Conservation (phyloP, 2,329 filamentous ascomycete species). For the Podosphaera aphanis region DNA sequence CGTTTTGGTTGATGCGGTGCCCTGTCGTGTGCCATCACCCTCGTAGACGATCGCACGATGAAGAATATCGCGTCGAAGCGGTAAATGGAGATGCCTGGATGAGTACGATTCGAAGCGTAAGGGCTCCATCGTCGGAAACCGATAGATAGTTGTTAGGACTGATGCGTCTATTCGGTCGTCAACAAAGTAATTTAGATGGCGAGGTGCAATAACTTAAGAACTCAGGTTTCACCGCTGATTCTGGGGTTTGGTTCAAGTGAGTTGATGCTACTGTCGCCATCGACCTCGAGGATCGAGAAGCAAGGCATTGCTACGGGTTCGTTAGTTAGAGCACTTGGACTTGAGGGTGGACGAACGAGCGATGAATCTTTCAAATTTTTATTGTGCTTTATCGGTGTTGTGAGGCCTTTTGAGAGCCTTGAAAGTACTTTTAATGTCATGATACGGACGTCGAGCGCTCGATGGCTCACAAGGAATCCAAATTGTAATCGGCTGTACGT, state of each 20-base stretch:
- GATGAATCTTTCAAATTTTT: constrained; percentile 17
- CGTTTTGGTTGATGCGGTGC: constrained; percentile 64
- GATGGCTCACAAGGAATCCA: no score
- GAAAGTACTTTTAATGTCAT: constrained; percentile 16
- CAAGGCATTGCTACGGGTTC: constrained; percentile 21
- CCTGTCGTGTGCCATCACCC: constrained; percentile 67
- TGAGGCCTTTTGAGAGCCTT: constrained; percentile 12
- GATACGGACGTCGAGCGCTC: no score
- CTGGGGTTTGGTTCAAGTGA: no score
- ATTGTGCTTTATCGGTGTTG: constrained; percentile 8
- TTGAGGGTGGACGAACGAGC: constrained; percentile 13
- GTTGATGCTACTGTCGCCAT: constrained; percentile 26
- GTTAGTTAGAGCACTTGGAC: background rate
- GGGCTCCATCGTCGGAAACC: constrained; percentile 76
- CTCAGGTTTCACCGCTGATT: no score
- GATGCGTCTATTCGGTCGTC: no score
- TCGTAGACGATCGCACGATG: constrained; percentile 85
- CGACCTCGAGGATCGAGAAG: constrained; percentile 19
- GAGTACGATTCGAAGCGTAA: constrained; percentile 55
- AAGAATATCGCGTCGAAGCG: constrained; percentile 72
- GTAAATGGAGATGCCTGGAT: constrained; percentile 61
- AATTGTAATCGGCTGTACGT: no score
- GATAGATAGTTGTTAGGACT: constrained; percentile 68
- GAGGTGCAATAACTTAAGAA: no score
- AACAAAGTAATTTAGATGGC: no score